phyloP scores from a whole-genome alignment of 129 eudicot genomes.

The Apium graveolens region DNA sequence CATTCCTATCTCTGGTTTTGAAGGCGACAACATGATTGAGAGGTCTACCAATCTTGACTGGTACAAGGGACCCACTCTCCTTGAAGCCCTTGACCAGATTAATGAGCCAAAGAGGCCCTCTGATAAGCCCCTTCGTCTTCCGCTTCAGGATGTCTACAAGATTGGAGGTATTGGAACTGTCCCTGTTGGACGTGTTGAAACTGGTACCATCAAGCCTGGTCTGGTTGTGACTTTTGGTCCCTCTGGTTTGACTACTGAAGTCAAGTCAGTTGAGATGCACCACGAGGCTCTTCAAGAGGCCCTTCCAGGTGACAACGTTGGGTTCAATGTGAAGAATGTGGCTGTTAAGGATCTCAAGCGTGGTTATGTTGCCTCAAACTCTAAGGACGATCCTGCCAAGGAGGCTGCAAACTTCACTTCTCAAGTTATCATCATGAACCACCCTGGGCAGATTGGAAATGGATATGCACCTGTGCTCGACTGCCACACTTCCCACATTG shows the following conservation, averaged over 20 bases:
- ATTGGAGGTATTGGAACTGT: slow-evolving; percentile 56
- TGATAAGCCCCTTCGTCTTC: slow-evolving; percentile 57
- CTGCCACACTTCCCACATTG: slow-evolving; percentile 39
- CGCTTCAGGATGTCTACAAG: slow-evolving; percentile 53
- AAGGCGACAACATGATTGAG: slow-evolving; percentile 51
- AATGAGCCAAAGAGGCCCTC: slow-evolving; percentile 47
- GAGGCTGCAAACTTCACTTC: slow-evolving; percentile 38
- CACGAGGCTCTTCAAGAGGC: slow-evolving; percentile 42
- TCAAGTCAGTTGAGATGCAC: slow-evolving; percentile 50
- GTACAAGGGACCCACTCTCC: slow-evolving; percentile 59
- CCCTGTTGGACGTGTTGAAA: slow-evolving; percentile 47
- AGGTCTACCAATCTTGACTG: slow-evolving; percentile 44
- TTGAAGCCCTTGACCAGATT: slow-evolving; percentile 42
- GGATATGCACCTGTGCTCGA: slow-evolving; percentile 42
- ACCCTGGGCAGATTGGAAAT: slow-evolving; percentile 43
- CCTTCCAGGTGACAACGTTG: slow-evolving; percentile 42
- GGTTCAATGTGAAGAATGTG: slow-evolving; percentile 40
- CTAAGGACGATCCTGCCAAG: slow-evolving; percentile 41
- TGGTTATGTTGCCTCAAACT: slow-evolving; percentile 39
- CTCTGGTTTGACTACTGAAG: slow-evolving; percentile 43
- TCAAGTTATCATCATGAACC: slow-evolving; percentile 48
- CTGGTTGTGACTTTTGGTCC: slow-evolving; percentile 46
- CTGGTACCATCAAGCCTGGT: slow-evolving; percentile 38
- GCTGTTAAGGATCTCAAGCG: slow-evolving; percentile 44
- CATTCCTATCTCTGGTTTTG: slow-evolving; percentile 49